A percentile compares a stretch with the other conserved stretches of the same genome.
phyloP scores from a whole-genome alignment of 371 early-diverging fungal genomes.

The Apophysomyces ossiformis region DNA sequence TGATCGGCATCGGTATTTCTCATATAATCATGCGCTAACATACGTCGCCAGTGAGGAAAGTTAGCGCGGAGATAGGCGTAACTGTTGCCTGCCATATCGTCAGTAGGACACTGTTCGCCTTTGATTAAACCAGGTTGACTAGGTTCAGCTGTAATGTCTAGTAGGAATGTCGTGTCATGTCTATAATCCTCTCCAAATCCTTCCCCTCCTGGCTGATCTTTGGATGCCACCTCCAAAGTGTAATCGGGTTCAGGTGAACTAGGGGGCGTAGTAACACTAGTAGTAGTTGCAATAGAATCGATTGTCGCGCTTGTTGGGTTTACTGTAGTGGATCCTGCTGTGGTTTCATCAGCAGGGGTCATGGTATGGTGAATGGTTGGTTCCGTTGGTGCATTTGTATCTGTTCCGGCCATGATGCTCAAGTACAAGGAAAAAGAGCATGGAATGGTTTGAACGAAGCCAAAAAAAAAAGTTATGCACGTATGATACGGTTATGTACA shows the following conservation, averaged over 20 bases:
- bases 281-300: constrained; percentile 26
- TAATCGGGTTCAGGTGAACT: constrained; percentile 24
- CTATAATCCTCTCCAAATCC: constrained; percentile 26
- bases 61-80: constrained; percentile 26
- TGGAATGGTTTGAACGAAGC: too few species aligned
- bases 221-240: constrained; percentile 15
- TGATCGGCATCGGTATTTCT: constrained; percentile 24
- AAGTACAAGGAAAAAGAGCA: too few species aligned
- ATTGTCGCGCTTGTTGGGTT: background rate
- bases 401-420: constrained; percentile 2
- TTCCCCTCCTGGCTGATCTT: background rate
- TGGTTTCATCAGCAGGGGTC: too few species aligned
- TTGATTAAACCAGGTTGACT: constrained; percentile 33
- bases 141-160: constrained; percentile 21
- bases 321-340: too few species aligned
- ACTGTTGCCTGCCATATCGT: constrained; percentile 27
- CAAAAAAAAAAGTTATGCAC: too few species aligned
- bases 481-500: too few species aligned
- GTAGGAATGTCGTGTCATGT: constrained; percentile 30
- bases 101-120: constrained; percentile 31
- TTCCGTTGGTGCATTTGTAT: constrained; percentile 5
- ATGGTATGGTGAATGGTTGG: constrained; percentile 5
- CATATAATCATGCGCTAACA: constrained; percentile 38
- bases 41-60: constrained; percentile 39
- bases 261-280: constrained; percentile 4